These are phyloP conservation scores for Debaryomyces subglobosus DNA, from an alignment of 1,139 yeast genomes.

Conservation along the genomic window DNA sequence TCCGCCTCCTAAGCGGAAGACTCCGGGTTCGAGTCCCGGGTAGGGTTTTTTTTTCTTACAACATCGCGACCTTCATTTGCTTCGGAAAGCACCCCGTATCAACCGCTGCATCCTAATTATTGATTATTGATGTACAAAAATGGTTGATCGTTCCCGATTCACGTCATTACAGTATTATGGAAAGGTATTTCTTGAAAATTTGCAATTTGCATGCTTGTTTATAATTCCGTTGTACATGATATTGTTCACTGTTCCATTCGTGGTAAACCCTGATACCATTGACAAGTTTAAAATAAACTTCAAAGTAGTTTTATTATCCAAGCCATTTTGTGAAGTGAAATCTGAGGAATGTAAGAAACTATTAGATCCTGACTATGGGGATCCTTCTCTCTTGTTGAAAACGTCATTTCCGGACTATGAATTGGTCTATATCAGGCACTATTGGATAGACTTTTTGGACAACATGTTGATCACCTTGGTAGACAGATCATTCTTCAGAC, in stretches of 20 bases:
- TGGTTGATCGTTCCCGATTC: neutral
- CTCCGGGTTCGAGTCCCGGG: conserved; percentile 98
- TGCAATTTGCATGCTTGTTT: conserved; percentile 11
- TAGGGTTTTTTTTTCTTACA: conserved; percentile 47
- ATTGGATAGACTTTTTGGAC: conserved; percentile 19
- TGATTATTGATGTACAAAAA: neutral
- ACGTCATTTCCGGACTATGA: conserved; percentile 20
- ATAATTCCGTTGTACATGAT: conserved; percentile 12
- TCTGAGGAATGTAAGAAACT: conserved; percentile 18
- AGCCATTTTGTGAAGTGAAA: conserved; percentile 20
- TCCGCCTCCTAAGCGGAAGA: conserved; percentile 96
- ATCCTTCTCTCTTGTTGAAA: conserved; percentile 12
- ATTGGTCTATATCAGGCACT: conserved; percentile 21
- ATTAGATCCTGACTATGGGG: conserved; percentile 15
- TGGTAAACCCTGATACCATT: conserved; percentile 15
- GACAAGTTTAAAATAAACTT: conserved; percentile 18
- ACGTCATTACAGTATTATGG: neutral
- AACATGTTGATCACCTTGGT: conserved; percentile 10
- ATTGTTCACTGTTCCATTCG: conserved; percentile 14
- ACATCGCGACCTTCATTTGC: neutral
- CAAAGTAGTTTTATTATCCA: conserved; percentile 17
- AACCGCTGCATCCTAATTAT: neutral
- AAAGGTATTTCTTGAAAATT: conserved; percentile 7
- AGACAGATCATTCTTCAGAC: conserved; percentile 8
- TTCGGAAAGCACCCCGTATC: neutral